phyloP scores from a whole-genome alignment of 345 rosid species.

The Cardamine resedifolia region DNA sequence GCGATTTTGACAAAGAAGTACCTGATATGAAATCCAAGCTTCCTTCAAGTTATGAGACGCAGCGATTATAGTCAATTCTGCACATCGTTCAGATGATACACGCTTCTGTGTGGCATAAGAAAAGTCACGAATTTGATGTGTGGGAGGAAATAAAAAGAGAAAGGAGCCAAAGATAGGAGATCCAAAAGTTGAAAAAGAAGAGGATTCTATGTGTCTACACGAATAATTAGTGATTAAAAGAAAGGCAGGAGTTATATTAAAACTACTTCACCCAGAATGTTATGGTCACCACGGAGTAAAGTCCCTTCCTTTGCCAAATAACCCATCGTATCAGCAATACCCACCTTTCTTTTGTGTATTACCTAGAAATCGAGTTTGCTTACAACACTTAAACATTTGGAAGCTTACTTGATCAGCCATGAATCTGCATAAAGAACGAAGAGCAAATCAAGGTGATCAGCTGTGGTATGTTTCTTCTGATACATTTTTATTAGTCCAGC shows the following conservation, averaged over 20 bases:
- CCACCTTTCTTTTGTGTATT: constrained; percentile 80
- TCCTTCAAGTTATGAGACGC: constrained; percentile 83
- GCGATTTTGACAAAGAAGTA: constrained; percentile 28
- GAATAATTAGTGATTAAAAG: background rate
- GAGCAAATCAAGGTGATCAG: constrained; percentile 14
- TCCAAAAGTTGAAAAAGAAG: background rate
- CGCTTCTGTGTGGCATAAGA: constrained; percentile 57
- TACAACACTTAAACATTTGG: background rate
- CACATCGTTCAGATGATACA: constrained; percentile 83
- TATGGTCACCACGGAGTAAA: too few species aligned
- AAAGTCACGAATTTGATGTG: background rate
- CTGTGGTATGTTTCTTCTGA: background rate
- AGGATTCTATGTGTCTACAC: background rate
- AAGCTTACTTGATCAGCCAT: constrained; percentile 93
- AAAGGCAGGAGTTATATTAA: background rate
- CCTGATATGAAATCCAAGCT: constrained; percentile 98
- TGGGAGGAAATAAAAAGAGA: constrained; percentile 2
- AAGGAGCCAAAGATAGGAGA: background rate
- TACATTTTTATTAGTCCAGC: background rate
- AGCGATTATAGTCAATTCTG: constrained; percentile 76
- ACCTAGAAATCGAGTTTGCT: constrained; percentile 42
- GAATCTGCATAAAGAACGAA: constrained; percentile 50
- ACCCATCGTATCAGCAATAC: too few species aligned
- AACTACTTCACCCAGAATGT: too few species aligned
- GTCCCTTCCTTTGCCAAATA: too few species aligned